phyloP scores from a whole-genome alignment of 2,329 filamentous ascomycete species.

The Monilinia fructicola region DNA sequence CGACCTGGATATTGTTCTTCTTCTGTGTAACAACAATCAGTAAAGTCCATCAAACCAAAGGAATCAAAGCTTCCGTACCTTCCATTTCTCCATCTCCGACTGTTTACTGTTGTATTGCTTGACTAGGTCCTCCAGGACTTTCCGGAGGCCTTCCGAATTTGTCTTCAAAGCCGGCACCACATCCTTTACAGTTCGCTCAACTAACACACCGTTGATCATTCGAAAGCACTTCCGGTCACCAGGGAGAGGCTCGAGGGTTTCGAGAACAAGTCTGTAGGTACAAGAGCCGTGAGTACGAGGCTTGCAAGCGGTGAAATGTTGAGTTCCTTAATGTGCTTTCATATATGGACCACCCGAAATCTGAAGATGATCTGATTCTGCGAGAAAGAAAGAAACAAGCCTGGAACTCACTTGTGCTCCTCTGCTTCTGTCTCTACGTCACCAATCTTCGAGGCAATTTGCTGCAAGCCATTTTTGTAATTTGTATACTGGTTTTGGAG shows the following conservation, averaged over 20 bases:
- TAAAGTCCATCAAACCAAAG: conserved; percentile 24
- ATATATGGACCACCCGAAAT: background rate
- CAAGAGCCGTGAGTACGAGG: conserved; percentile 43
- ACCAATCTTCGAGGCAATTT: conserved; percentile 92
- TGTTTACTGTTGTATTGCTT: conserved; percentile 97
- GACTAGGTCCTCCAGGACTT: conserved; percentile 89
- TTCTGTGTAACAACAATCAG: conserved; percentile 55
- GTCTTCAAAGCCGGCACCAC: conserved; percentile 88
- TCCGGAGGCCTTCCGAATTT: conserved; percentile 89
- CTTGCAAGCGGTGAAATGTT: conserved; percentile 33
- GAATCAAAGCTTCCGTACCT: conserved; percentile 60
- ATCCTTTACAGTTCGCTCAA: conserved; percentile 91
- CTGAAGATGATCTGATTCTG: background rate
- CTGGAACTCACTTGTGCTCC: conserved; percentile 81
- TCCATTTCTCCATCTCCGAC: conserved; percentile 96
- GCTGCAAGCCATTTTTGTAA: conserved; percentile 78
- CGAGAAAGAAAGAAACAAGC: background rate
- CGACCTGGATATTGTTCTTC: conserved; percentile 86
- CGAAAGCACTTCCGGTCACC: conserved; percentile 94
- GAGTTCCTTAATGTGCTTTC: conserved; percentile 1
- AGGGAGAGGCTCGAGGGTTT: conserved; percentile 81
- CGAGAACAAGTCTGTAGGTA: conserved; percentile 76
- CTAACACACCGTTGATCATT: conserved; percentile 95
- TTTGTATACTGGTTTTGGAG: conserved; percentile 77
- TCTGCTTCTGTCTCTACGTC: conserved; percentile 97